Base-by-base conservation (phyloP, 2,329 filamentous ascomycete species). In the Colletotrichum sp. region DNA sequence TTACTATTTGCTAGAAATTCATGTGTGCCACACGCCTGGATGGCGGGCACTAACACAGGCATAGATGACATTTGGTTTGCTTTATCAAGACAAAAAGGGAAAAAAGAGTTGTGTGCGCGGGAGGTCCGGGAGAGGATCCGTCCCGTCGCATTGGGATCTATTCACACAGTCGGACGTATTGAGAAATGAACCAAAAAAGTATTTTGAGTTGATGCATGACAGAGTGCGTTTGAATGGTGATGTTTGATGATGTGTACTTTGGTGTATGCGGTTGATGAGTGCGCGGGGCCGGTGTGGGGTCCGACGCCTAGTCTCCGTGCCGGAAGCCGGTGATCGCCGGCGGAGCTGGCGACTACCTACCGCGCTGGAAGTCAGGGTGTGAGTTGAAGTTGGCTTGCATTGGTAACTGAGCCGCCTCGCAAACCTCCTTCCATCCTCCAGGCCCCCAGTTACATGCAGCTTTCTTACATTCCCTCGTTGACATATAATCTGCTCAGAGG, bases 1-100 rank as follows among this genome's bases (percentile, higher is more conserved):
- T 30, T 76, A 76, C 69, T 59, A 62, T 34, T 63, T 76, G 69
- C 72, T 73, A 76, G 63, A 76, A 39, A 71, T 63, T 64, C 55
- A 62, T 62, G 62, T 21, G 49, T 59, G 73, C 63, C 26, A 49
- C 44, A 49, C 73, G 69, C 73, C 73, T 73, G 55, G 69, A 76
- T 57, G 73, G 69, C 57, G 69, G 63, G 69, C 69, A 59, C 73
- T 9, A 64, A 49, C 36, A 75, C 52, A 62, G 62, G 69, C 69
- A 75, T 72, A 73, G 70, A 76, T 68, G 69, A 76, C 55, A 72
- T 71, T 66, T 67, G 66, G 59, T 69, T 66, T 49, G 52, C 26
- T 69, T 73, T 67, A 16, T 28, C 12, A 26, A 68, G 24, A 44
- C 16, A 30, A 28, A n/a, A 28, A 39, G 32, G 44, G 26, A 60